Conservation (phyloP, 2,329 filamentous ascomycete species). For the Spiromastix sp. region DNA sequence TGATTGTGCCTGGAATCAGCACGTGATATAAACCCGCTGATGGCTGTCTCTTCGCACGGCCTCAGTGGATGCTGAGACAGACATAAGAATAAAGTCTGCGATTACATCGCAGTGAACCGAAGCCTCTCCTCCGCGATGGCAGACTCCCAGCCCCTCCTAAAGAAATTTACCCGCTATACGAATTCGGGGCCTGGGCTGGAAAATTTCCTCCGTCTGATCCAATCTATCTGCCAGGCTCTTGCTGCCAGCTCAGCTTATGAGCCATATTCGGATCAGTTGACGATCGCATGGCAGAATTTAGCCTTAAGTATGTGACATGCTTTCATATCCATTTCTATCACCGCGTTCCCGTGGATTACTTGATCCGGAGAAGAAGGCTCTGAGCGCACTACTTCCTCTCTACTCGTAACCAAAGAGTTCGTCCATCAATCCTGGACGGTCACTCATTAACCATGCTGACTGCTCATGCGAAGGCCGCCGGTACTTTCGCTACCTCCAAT, state of each 20-base stretch:
- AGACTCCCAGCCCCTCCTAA: constrained; percentile 2
- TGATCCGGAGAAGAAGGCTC: no score
- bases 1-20: no score
- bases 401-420: no score
- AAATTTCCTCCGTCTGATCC: constrained; percentile 29
- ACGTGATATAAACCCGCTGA: no score
- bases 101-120: no score
- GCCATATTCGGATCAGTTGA: constrained; percentile 24
- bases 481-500: constrained; percentile 59
- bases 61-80: no score
- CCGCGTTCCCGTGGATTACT: no score
- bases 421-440: no score
- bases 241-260: constrained; percentile 18
- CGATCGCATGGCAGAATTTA: constrained; percentile 29
- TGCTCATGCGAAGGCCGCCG: constrained; percentile 39
- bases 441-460: not conserved
- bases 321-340: not conserved
- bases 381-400: no score
- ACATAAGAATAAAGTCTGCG: no score
- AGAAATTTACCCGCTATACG: constrained; percentile 24
- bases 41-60: no score
- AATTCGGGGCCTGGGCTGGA: constrained; percentile 25
- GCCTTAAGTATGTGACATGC: constrained; percentile 28
- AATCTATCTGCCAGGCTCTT: constrained; percentile 26
- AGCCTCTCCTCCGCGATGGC: no score